Base-by-base conservation (phyloP, 176 grass and related monocot genomes). In the Elymus sibiricus region DNA sequence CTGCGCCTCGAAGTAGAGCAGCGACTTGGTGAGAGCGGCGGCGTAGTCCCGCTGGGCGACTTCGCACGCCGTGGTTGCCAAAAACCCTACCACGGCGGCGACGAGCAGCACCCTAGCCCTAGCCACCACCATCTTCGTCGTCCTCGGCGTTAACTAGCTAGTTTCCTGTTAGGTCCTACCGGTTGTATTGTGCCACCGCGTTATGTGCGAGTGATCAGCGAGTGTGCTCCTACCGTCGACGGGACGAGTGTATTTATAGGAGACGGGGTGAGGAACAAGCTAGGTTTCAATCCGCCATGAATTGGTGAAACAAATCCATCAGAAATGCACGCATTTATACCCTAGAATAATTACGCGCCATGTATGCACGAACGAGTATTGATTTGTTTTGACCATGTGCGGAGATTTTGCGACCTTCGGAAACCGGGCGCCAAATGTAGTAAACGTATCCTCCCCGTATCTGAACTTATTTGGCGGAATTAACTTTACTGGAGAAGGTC, bases 1-100 rank as follows among this genome's bases (percentile, higher is more conserved):
- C 78, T 97, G 94, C 8, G 75, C 87, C 79, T 97, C 94, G 81
- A 90, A 97, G 67, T 97, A 97, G 42, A 97, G 94, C 82, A 97
- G 92, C 27, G 91, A 92, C 19, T 88, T 91, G 26, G 81, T 44
- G 22, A 95, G 86, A 3, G 94, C 94, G 44, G 29, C 74, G n/a
- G 46, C 77, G 80, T 95, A 93, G 82, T 89, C 72, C 7, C 75
- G 72, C 25, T 70, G 44, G n/a, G 69, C 66, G 16, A 4, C 80
- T n/a, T 27, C 42, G 68, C 26, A 46, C 24, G 40, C 56, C 7
- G 37, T 13, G 22, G 7, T 25, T 19, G 40, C 55, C 10, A 44
- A 56, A 25, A 83, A 28, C 38, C 73, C 74, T n/a, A 62, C 28
- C 14, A 49, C 28, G 17, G 74, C 64, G 32, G 26, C 64, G 3